A percentile compares a stretch with the other conserved stretches of the same genome.
Conservation (phyloP, 2,329 filamentous ascomycete species). For the Myriosclerotinia duriaeana region DNA sequence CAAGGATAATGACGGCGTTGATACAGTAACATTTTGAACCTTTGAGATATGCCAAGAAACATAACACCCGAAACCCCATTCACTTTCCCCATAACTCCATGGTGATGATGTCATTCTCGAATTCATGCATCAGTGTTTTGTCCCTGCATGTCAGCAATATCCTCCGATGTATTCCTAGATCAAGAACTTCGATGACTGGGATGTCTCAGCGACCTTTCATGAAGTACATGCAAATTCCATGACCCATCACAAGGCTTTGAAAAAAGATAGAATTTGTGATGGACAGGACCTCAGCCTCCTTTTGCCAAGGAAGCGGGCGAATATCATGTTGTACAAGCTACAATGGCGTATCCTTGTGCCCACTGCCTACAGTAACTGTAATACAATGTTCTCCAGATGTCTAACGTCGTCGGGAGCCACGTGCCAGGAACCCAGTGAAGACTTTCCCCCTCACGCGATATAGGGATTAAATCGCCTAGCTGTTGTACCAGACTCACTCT, state of each 20-base stretch:
- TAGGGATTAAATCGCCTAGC: too few relatives aligned
- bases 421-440: too few relatives aligned
- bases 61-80: not conserved
- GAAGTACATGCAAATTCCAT: not conserved
- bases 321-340: not conserved
- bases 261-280: not conserved
- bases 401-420: too few relatives aligned
- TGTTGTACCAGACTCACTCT: too few relatives aligned
- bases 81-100: not conserved
- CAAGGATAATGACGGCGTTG: slow-evolving; percentile 15
- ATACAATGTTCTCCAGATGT: too few relatives aligned
- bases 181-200: not conserved
- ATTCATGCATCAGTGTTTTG: slow-evolving; percentile 7
- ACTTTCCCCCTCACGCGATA: too few relatives aligned
- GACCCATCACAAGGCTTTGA: not conserved
- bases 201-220: slow-evolving; percentile 7
- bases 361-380: too few relatives aligned
- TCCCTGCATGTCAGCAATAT: slow-evolving; percentile 18
- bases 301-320: slow-evolving; percentile 9
- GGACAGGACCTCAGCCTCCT: slow-evolving; percentile 4
- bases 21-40: slow-evolving; percentile 10
- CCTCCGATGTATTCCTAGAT: not conserved
- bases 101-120: slow-evolving; percentile 14
- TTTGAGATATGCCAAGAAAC: slow-evolving; percentile 16
- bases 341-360: not conserved